Percentiles rank a stretch among this genome's conserved stretches.
These are phyloP conservation scores for Perkinsus marinus DNA, from an alignment of 169 alveolate species.

Conservation along the genomic window DNA sequence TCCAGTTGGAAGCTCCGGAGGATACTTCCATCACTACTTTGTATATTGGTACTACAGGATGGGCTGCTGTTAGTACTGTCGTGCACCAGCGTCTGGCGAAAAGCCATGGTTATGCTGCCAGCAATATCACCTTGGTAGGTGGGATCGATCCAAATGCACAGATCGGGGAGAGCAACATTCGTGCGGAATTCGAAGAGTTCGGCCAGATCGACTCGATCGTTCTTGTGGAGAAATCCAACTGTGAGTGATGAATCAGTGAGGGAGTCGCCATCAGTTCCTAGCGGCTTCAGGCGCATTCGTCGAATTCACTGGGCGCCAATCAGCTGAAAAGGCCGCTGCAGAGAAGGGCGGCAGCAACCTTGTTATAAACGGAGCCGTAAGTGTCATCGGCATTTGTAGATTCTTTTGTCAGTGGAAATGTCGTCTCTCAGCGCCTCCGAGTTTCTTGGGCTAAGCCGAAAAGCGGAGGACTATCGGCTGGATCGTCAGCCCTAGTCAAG, in stretches of 20 bases:
- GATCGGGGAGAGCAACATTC: conserved; percentile 22
- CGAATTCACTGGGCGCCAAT: conserved; percentile 34
- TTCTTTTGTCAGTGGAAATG: too few species aligned
- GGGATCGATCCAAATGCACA: background rate
- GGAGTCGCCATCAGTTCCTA: background rate
- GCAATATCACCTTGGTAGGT: too few species aligned
- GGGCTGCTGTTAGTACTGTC: too few species aligned
- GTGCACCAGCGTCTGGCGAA: background rate
- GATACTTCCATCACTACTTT: conserved; percentile 49
- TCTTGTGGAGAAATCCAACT: conserved; percentile 22
- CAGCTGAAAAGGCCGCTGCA: conserved; percentile 53
- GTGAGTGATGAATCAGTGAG: background rate
- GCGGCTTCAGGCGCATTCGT: conserved; percentile 36
- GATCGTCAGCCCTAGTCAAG: background rate
- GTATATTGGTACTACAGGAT: conserved; percentile 34
- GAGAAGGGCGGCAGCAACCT: conserved; percentile 26
- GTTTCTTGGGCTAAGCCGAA: conserved; percentile 40
- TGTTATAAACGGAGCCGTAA: conserved; percentile 18
- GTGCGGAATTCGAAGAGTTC: conserved; percentile 28
- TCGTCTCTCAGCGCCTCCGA: conserved; percentile 18
- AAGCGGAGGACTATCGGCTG: background rate
- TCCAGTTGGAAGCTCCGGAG: conserved; percentile 41
- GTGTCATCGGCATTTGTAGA: too few species aligned
- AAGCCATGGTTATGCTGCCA: too few species aligned
- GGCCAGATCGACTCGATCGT: conserved; percentile 50